Base-by-base conservation (phyloP, 2,329 filamentous ascomycete species). In the Plectosphaerella plurivora region DNA sequence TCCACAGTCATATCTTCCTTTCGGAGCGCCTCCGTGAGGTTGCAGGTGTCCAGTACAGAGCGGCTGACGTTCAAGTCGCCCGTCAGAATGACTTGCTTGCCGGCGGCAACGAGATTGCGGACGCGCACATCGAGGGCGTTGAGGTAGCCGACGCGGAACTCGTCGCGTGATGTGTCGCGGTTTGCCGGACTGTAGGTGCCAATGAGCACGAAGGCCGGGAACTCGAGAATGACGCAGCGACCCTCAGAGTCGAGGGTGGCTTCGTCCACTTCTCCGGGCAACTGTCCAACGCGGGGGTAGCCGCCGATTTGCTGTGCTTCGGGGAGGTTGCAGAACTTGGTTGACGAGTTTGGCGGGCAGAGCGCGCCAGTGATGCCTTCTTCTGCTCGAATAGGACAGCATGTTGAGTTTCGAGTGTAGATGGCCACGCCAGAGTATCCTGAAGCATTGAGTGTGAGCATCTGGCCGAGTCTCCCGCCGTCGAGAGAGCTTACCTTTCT, bases 391-490 rank as follows among this genome's bases (percentile, higher is more conserved):
- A 97, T 89, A 0, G 94, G 94, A 4, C 86, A 83, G 68, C 94
- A 97, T 36, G 82, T 86, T 4, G 88, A 80, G 65, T 89, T 94
- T n/a, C 91, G 83, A 1, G 92, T 97, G 71, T 97, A 99, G 36
- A 99, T 91, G 4, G 88, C 94, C 2, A 99, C 93, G 2, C 94
- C 94, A 24, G 93, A 96, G 66, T 97, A 99, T 22, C 94, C 91
- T 96, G 51, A 10, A n/a, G 28, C 3, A 33, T 33, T 7, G 3
- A 37, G 10, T 7, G 39, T 35, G 24, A 45, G 15, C 20, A 18
- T 5, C 18, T 4, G 6, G 33, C 22, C 12, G 5, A 51, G 20
- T 28, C 44, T 45, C 41, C 12, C 11, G 50, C 7, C 16, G 35
- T 5, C n/a, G 7, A 6, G 39, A 16, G 9, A 36, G 47, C 57